Base-by-base conservation (phyloP, 176 grass and related monocot genomes). In the Cymbopogon citratus region DNA sequence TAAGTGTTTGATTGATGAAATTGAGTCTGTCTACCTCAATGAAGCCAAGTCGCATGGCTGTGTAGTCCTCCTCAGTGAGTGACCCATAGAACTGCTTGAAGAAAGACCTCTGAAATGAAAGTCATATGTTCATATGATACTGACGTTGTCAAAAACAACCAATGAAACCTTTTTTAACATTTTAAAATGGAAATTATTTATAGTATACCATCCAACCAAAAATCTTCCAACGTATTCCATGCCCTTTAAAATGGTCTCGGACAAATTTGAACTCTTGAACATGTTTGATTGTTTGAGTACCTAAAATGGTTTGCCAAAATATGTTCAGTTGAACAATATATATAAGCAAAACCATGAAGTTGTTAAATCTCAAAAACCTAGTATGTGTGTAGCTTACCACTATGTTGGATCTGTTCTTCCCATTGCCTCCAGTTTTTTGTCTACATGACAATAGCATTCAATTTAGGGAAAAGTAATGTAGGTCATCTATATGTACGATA, bases 1-100 rank as follows among this genome's bases (percentile, higher is more conserved):
- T 14, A 70, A 36, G 11, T 43, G 38, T 43, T 70, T 25, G 5
- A 41, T 39, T 41, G 39, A 34, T 39, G 12, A 33, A 15, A 19
- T 13, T 80, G 16, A 15, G 12, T 49, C 12, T 64, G 0, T 24
- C 76, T 88, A 93, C 95, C 87, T 84, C 89, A 73, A 98, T 90
- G 60, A 98, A 98, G 34, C 95, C 92, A 86, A 91, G 81, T 61
- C 92, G 71, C 88, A 98, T 84, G 60, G 92, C 86, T 64, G 52
- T 79, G 64, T 93, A 94, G 33, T 98, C 95, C 65, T 86, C 84
- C 80, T 86, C 3, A 0, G 81, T 91, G 13, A 98, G 44, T 3
- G 95, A 89, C 52, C 73, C 88, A 85, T 88, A 93, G 39, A 98
- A 91, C 82, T 98, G 92, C 80, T 98, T 94, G 29, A 94, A 81